A percentile compares a stretch with the other conserved stretches of the same genome.
Evolutionary conservation across 75 land plant species (phyloP).

Genomic region (Cunninghamia lanceolata): DNA sequence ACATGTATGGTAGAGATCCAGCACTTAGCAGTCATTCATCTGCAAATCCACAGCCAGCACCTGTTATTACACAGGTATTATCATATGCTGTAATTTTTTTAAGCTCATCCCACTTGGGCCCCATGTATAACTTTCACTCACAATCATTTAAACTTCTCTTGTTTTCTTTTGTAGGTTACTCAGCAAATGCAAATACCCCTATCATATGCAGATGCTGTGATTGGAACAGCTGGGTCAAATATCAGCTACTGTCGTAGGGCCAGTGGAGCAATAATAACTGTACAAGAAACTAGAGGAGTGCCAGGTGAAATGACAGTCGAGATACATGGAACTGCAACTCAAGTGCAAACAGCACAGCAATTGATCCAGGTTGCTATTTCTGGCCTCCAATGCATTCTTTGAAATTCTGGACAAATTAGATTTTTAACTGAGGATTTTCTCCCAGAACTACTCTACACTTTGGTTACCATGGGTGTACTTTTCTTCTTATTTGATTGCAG

Average conservation of each 20-base stretch:
- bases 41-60: conserved; percentile 7
- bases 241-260: conserved; percentile 50
- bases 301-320: conserved; percentile 62
- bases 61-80: conserved; percentile 14
- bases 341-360: conserved; percentile 56
- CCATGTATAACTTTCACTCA: neutral
- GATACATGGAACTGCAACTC: conserved; percentile 47
- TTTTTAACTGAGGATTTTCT: neutral
- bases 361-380: conserved; percentile 32
- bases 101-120: neutral
- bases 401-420: neutral
- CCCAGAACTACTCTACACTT: neutral
- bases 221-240: conserved; percentile 50
- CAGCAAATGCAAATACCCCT: conserved; percentile 53
- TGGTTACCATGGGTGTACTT: neutral
- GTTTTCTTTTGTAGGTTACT: conserved; percentile 29
- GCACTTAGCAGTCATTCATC: conserved; percentile 10
- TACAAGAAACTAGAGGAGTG: conserved; percentile 44
- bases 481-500: neutral
- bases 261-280: conserved; percentile 54
- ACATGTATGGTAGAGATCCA: conserved; percentile 28
- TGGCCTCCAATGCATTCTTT: neutral
- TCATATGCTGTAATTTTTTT: neutral
- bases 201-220: conserved; percentile 57
- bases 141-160: neutral